Conservation (phyloP, 139 green algal species). For the Picochlorum sp. region DNA sequence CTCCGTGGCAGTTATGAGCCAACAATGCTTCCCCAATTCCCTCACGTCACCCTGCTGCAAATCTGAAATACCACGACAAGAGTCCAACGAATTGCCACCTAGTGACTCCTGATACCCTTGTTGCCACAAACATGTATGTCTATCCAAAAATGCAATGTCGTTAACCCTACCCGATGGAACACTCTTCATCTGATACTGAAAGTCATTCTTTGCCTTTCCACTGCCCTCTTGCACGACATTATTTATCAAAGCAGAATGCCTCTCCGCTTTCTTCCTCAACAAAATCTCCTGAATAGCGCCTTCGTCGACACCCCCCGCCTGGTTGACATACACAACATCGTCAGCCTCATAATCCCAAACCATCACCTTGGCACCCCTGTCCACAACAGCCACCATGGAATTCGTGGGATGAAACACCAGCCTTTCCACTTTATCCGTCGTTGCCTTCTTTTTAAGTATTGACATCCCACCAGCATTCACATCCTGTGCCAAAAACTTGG, state of each 20-base stretch:
- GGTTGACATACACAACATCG: constrained; percentile 42
- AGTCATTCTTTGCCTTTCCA: background rate
- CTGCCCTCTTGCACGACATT: constrained; percentile 12
- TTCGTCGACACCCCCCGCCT: constrained; percentile 38
- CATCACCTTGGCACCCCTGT: constrained; percentile 25
- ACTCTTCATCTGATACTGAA: constrained; percentile 14
- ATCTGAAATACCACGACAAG: constrained; percentile 19
- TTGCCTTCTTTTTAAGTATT: background rate
- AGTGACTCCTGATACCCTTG: constrained; percentile 29
- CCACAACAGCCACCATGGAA: constrained; percentile 39
- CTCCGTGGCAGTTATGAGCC: constrained; percentile 49
- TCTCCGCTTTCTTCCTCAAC: constrained; percentile 41
- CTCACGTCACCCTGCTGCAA: constrained; percentile 26
- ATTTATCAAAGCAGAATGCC: constrained; percentile 23
- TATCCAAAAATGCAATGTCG: constrained; percentile 48
- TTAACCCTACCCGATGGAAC: constrained; percentile 34
- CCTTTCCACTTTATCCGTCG: constrained; percentile 22
- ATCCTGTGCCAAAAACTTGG: background rate
- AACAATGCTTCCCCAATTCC: constrained; percentile 28
- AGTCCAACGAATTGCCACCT: constrained; percentile 25
- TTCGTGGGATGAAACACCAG: constrained; percentile 47
- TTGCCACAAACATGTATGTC: constrained; percentile 46
- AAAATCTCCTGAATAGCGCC: constrained; percentile 37
- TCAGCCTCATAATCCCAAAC: constrained; percentile 46
- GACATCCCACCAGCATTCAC: background rate